Conservation (phyloP, 164 flowering plant genomes). For the Malania oleifera region DNA sequence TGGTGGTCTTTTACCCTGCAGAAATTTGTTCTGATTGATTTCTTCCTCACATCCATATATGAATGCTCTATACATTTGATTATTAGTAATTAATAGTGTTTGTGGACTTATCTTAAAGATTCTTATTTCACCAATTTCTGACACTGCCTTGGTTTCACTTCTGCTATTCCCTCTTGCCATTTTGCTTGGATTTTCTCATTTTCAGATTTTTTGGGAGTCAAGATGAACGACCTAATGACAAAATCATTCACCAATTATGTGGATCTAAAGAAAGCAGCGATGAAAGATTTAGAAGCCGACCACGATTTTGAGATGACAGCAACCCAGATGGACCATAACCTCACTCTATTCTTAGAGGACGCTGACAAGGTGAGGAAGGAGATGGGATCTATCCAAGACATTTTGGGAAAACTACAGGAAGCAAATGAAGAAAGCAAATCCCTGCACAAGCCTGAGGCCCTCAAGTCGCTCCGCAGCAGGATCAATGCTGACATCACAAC, state of each 20-base stretch:
- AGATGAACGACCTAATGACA: constrained; percentile 7
- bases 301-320: constrained; percentile 1
- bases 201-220: not conserved
- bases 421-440: constrained; percentile 27
- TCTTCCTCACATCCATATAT: too few relatives aligned
- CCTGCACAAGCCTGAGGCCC: constrained; percentile 25
- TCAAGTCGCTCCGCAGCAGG: constrained; percentile 20
- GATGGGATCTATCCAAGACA: too few relatives aligned
- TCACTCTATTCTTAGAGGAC: constrained; percentile 29
- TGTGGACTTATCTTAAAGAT: too few relatives aligned
- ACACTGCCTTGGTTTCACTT: too few relatives aligned
- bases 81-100: too few relatives aligned
- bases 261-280: constrained; percentile 3
- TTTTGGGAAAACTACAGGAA: too few relatives aligned
- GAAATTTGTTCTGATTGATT: too few relatives aligned
- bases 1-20: too few relatives aligned
- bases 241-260: constrained; percentile 5
- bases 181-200: too few relatives aligned
- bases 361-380: constrained; percentile 30
- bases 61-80: too few relatives aligned
- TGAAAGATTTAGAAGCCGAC: constrained; percentile 4
- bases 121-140: too few relatives aligned
- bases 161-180: too few relatives aligned
- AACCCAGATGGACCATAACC: constrained; percentile 14
- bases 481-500: constrained; percentile 27